Conservation (phyloP, 305 asterid genomes). For the Vinca major region DNA sequence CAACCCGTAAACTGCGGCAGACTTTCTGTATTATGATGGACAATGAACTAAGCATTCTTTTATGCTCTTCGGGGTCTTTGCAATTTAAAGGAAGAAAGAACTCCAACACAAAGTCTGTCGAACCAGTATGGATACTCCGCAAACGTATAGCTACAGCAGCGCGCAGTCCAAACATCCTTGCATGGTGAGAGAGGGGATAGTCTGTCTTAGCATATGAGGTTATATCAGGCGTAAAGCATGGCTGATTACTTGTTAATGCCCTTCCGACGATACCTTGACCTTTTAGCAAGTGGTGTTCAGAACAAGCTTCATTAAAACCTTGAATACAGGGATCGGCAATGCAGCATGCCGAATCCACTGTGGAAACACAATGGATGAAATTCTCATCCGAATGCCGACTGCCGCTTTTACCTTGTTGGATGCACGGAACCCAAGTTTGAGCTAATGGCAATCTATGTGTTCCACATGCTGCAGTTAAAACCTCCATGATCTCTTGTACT, state of each 20-base stretch:
- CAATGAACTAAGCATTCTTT: constrained; percentile 47
- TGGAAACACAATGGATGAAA: constrained; percentile 52
- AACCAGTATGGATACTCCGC: constrained; percentile 51
- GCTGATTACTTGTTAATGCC: constrained; percentile 70
- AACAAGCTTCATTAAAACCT: constrained; percentile 82
- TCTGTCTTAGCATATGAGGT: constrained; percentile 57
- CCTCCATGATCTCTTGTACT: constrained; percentile 63
- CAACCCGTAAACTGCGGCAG: constrained; percentile 55
- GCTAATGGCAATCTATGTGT: constrained; percentile 68
- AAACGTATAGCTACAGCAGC: constrained; percentile 86
- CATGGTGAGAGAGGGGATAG: constrained; percentile 89
- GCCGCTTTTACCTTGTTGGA: constrained; percentile 63
- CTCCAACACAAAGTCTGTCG: constrained; percentile 73
- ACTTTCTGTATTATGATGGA: constrained; percentile 53
- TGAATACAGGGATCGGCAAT: constrained; percentile 41
- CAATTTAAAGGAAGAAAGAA: constrained; percentile 69
- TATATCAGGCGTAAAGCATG: constrained; percentile 68
- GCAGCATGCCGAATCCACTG: constrained; percentile 73
- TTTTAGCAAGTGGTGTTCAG: constrained; percentile 74
- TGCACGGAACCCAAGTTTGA: constrained; percentile 84
- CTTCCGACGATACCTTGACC: constrained; percentile 75
- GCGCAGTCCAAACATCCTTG: constrained; percentile 61
- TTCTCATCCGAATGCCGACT: constrained; percentile 64
- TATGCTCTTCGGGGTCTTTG: constrained; percentile 50
- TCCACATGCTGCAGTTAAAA: constrained; percentile 54